These are phyloP conservation scores for Tylopilus felleus DNA, from an alignment of 768 basidiomycete species.

Conservation along the genomic window DNA sequence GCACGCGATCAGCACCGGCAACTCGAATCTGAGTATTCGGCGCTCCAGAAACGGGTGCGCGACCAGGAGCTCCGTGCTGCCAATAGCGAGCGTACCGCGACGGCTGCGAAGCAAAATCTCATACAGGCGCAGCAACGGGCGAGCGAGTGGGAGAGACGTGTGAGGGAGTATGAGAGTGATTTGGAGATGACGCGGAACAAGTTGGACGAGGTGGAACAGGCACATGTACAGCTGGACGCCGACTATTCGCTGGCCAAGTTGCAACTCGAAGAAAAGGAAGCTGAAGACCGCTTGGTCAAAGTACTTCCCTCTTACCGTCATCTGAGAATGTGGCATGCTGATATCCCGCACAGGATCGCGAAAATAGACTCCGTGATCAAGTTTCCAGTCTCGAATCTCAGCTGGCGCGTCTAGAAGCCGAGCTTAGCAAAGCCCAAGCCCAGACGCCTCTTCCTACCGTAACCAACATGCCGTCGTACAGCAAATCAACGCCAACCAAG, in stretches of 20 bases:
- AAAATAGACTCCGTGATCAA: conserved; percentile 65
- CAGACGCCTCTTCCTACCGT: conserved; percentile 24
- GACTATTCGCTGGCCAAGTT: conserved; percentile 65
- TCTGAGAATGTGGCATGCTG: conserved; percentile 1
- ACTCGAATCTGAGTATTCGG: conserved; percentile 64
- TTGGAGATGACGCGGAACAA: conserved; percentile 57
- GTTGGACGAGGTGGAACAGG: conserved; percentile 66
- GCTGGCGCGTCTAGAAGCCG: conserved; percentile 52
- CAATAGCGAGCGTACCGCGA: conserved; percentile 59
- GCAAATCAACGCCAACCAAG: conserved; percentile 33
- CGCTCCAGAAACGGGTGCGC: conserved; percentile 68
- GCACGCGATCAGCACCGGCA: conserved; percentile 55
- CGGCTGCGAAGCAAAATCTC: conserved; percentile 58
- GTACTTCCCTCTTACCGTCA: conserved; percentile 35
- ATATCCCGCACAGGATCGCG: conserved; percentile 53
- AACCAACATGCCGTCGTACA: conserved; percentile 37
- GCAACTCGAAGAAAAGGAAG: conserved; percentile 75
- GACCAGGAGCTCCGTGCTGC: conserved; percentile 63
- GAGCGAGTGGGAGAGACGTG: conserved; percentile 77
- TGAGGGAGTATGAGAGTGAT: conserved; percentile 65
- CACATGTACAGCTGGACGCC: conserved; percentile 60
- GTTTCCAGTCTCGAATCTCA: conserved; percentile 60
- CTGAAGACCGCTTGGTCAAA: conserved; percentile 62
- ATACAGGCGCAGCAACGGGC: conserved; percentile 74
- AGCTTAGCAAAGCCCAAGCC: conserved; percentile 48